phyloP scores from a whole-genome alignment of 2,329 filamentous ascomycete genomes.

The Aspergillus quadrilineatus region DNA sequence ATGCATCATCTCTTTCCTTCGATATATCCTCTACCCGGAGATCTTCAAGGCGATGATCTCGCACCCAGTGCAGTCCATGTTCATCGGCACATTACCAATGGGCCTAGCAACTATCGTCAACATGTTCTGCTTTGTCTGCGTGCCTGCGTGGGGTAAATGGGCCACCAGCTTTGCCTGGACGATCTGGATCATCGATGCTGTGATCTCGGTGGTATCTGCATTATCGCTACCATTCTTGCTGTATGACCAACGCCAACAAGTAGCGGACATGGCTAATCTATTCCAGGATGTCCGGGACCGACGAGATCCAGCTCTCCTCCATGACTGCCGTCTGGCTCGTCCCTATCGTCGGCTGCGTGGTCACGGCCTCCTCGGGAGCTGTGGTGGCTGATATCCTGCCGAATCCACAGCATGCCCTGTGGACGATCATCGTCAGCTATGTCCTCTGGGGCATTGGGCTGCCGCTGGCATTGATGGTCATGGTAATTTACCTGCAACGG shows the following conservation, averaged over 20 bases:
- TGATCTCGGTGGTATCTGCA: conserved; percentile 55
- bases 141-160: conserved; percentile 60
- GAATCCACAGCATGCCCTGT: conserved; percentile 56
- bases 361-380: conserved; percentile 64
- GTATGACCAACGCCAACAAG: conserved; percentile 31
- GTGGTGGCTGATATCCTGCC: conserved; percentile 61
- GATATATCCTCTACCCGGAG: conserved; percentile 65
- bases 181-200: conserved; percentile 59
- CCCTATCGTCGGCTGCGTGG: conserved; percentile 66
- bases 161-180: conserved; percentile 57
- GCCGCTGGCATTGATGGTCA: conserved; percentile 61
- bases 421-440: conserved; percentile 65
- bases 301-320: conserved; percentile 44
- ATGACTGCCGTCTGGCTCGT: conserved; percentile 68
- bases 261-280: neutral
- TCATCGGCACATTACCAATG: conserved; percentile 69
- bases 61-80: conserved; percentile 66
- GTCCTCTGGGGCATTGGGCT: conserved; percentile 69
- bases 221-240: conserved; percentile 59
- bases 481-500: conserved; percentile 69
- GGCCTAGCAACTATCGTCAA: conserved; percentile 67
- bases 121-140: conserved; percentile 62
- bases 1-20: conserved; percentile 53
- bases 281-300: conserved; percentile 25
- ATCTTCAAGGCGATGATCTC: conserved; percentile 66